These are phyloP conservation scores for Fraxinus cuspidata DNA, from an alignment of 257 asterid genomes.

Conservation along the genomic window DNA sequence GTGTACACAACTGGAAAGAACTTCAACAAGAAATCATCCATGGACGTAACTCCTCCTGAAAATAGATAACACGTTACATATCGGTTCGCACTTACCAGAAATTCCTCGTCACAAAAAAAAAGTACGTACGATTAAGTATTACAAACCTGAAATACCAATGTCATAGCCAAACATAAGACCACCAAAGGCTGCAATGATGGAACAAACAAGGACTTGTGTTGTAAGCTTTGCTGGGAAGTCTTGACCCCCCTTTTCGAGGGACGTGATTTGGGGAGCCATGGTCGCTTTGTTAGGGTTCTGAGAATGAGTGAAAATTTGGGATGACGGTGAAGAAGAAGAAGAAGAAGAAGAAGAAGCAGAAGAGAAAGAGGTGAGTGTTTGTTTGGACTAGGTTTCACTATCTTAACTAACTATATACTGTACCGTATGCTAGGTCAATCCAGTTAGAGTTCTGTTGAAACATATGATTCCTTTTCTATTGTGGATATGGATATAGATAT, in stretches of 20 bases:
- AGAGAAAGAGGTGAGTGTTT: neutral
- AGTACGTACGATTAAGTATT: neutral
- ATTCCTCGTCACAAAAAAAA: neutral
- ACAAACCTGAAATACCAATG: constrained; percentile 46
- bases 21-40: constrained; percentile 51
- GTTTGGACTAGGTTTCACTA: neutral
- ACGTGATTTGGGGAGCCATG: constrained; percentile 37
- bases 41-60: constrained; percentile 64
- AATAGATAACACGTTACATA: neutral
- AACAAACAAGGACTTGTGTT: constrained; percentile 39
- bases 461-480: neutral
- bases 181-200: constrained; percentile 53
- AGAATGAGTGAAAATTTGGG: neutral
- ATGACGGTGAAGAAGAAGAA: neutral
- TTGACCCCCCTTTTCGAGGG: constrained; percentile 6
- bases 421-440: neutral
- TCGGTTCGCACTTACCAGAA: neutral
- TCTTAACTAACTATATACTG: neutral
- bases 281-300: neutral
- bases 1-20: constrained; percentile 48
- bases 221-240: constrained; percentile 48
- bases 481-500: no score
- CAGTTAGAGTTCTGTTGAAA: neutral
- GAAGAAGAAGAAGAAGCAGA: neutral
- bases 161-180: constrained; percentile 67